Base-by-base conservation (phyloP, 140 eudicot genomes). In the Ambrosia hybrid region DNA sequence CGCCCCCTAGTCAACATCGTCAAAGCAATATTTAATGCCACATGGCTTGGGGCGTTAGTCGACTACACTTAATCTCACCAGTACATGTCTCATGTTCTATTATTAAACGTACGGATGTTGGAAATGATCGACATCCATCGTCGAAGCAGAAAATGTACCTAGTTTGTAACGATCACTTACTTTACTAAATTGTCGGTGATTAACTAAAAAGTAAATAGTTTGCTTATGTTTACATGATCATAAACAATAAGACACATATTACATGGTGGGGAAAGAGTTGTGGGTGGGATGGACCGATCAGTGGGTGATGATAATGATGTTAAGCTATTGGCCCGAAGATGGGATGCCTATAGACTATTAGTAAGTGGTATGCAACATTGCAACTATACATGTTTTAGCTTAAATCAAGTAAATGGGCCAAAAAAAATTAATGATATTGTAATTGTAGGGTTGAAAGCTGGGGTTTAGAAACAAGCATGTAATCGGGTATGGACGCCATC, bases 211-310 rank as follows among this genome's bases (percentile, higher is more conserved):
- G 10, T 55, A 51, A 51, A 51, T 65, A 41, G 43, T 1, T 36
- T 14, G 16, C 26, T 51, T 51, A 33, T 30, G 34, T 30, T 30
- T 30, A 41, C 46, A 5, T 41, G 45, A 12, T 2, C 7, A 49
- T n/a, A 49, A 68, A 71, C 57, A 57, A 38, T 56, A 57, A 55
- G 13, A 17, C 56, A 56, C 75, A 56, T 14, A 15, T 70, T 71
- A 3, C 26, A 11, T 56, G 15, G 16, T 69, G 62, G 62, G 33
- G 1, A 62, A 11, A n/a, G 68, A 62, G 33, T 62, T 62, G 52
- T 15, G 65, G 52, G 2, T 56, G 75, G 75, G 75, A 5, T 70
- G 75, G 66, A 70, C 66, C 48, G 53, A 48, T 48, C 53, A 11
- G 9, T 48, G 53, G 53, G 53, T 48, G 53, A 48, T 48, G 12